Evolutionary conservation across 1,139 yeast species (phyloP).

Genomic region (Kluyveromyces sp.): DNA sequence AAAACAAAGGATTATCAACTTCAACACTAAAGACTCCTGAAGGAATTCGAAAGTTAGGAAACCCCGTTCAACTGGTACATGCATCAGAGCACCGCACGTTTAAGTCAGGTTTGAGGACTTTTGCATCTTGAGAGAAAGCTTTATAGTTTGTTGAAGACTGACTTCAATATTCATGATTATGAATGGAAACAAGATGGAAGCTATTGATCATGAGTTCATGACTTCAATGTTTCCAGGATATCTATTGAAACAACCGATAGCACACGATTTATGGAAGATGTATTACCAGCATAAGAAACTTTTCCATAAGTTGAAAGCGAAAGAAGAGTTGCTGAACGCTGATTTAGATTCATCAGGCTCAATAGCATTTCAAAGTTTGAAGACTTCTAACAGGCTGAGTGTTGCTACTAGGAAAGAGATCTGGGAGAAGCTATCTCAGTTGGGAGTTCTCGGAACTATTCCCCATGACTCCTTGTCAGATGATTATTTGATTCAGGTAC

Average conservation of each 20-base stretch:
- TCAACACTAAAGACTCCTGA: too few species aligned
- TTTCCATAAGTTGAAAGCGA: slow-evolving; percentile 20
- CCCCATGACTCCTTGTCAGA: slow-evolving; percentile 28
- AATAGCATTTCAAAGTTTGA: neutral
- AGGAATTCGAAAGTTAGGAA: too few species aligned
- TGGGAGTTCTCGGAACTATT: slow-evolving; percentile 31
- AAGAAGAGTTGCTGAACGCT: slow-evolving; percentile 19
- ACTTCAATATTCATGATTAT: neutral
- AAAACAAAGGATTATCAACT: slow-evolving; percentile 2
- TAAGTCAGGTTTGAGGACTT: too few species aligned
- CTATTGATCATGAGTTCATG: slow-evolving; percentile 24
- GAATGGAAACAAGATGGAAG: slow-evolving; percentile 16
- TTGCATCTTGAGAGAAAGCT: too few species aligned
- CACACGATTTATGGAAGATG: slow-evolving; percentile 23
- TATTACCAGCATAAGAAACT: slow-evolving; percentile 25
- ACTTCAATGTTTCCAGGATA: slow-evolving; percentile 27
- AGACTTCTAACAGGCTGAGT: slow-evolving; percentile 12
- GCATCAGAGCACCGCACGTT: too few species aligned
- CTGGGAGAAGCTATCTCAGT: slow-evolving; percentile 28
- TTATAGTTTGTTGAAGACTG: too few species aligned
- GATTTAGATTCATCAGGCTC: slow-evolving; percentile 4
- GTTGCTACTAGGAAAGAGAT: slow-evolving; percentile 24
- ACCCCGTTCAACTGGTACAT: too few species aligned
- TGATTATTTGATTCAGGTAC: slow-evolving; percentile 29
- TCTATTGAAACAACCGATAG: slow-evolving; percentile 30